Conservation (phyloP, 2,329 filamentous ascomycete genomes). For the Leptoxyphium fumago region DNA sequence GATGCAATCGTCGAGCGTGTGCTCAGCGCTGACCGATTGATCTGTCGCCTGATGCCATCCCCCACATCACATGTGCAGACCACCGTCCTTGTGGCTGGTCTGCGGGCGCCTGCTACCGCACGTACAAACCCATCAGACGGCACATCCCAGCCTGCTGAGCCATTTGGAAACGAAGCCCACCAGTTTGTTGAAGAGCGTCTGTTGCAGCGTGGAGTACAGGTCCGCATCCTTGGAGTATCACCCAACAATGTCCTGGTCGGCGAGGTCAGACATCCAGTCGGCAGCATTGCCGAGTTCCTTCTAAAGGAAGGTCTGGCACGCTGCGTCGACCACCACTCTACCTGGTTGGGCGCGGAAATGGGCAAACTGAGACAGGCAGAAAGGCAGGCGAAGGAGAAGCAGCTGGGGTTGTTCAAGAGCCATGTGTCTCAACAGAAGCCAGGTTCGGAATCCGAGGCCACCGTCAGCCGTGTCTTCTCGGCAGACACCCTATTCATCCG, state of each 20-base stretch:
- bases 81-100: slow-evolving; percentile 75
- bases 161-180: slow-evolving; percentile 77
- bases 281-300: slow-evolving; percentile 84
- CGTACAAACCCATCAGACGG: slow-evolving; percentile 65
- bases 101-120: slow-evolving; percentile 81
- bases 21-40: slow-evolving; percentile 76
- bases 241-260: slow-evolving; percentile 88
- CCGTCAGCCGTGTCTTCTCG: slow-evolving; percentile 70
- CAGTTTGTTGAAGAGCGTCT: slow-evolving; percentile 75
- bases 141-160: slow-evolving; percentile 70
- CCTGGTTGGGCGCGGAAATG: slow-evolving; percentile 82
- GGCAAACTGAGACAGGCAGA: slow-evolving; percentile 70
- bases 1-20: slow-evolving; percentile 77
- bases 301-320: slow-evolving; percentile 78
- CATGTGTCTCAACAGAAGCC: slow-evolving; percentile 53
- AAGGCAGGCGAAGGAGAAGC: slow-evolving; percentile 63
- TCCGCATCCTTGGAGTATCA: slow-evolving; percentile 72
- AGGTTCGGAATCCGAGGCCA: slow-evolving; percentile 57
- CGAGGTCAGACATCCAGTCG: slow-evolving; percentile 65
- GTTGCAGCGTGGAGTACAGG: slow-evolving; percentile 70
- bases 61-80: slow-evolving; percentile 79
- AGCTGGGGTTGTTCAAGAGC: slow-evolving; percentile 67
- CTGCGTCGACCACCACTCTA: slow-evolving; percentile 93
- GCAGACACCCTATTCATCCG: slow-evolving; percentile 81
- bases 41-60: slow-evolving; percentile 65